Base-by-base conservation (phyloP, 1,284 basidiomycete species). In the Ceratobasidium sp. region DNA sequence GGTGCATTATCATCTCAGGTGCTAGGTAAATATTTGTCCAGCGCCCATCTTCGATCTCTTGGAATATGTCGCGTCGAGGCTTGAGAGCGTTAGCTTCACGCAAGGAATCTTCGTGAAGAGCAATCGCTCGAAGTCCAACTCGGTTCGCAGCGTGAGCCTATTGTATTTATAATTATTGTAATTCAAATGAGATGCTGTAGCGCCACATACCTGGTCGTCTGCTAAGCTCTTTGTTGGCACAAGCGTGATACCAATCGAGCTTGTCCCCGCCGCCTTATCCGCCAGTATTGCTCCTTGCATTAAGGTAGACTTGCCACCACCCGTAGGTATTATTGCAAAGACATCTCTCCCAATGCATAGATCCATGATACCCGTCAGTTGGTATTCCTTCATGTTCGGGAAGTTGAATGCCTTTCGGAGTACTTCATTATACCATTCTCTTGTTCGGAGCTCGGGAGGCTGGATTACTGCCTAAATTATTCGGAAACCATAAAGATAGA, bases 191-290 rank as follows among this genome's bases (percentile, higher is more conserved):
- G n/a, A n/a, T n/a, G n/a, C n/a, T 14, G 4, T 23, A 35, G 14
- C 32, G 18, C 14, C 18, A 49, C 47, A 49, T 44, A 61, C 38
- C 58, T 61, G 58, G 28, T 61, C 38, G 26, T 61, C 58, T 4
- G 35, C 38, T 6, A 61, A n/a, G n/a, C 16, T 35, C 23, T 61
- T 61, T 23, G 35, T 61, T 16, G 58, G 41, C 18, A 26, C 41
- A 1, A 44, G n/a, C 14, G 21, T 21, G 14, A 61, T n/a, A 23
- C n/a, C 38, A 44, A 61, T 28, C 21, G 58, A 23, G 8, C 16
- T 30, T 14, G 6, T 16, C 13, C 41, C 58, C 16, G 43, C 41
- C 13, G 35, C 58, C 14, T 3, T 13, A 21, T 61, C 43, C 13
- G 58, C 58, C 11, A 46, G 5, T 23, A 61, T 28, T 13, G 58